Evolutionary conservation across 257 asterid genomes (phyloP).

Genomic region (Voacanga thouarsii): DNA sequence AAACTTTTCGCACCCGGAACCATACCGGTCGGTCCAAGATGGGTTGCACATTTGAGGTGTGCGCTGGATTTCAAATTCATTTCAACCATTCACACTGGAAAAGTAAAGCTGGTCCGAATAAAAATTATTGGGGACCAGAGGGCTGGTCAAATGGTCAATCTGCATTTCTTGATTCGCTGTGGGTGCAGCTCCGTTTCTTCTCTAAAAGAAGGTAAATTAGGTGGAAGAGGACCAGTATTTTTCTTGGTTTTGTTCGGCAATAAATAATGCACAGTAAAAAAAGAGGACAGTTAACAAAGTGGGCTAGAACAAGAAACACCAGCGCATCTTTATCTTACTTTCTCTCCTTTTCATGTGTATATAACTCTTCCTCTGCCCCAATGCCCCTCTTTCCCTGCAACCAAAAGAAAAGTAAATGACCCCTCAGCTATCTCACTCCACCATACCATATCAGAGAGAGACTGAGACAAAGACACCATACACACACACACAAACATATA

Average conservation of each 20-base stretch:
- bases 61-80: too few species aligned
- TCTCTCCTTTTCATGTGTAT: constrained; percentile 72
- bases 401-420: constrained; percentile 35
- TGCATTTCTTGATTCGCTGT: constrained; percentile 26
- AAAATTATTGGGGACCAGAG: background rate
- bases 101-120: too few species aligned
- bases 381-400: constrained; percentile 33
- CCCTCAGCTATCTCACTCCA: constrained; percentile 7
- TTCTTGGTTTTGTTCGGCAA: background rate
- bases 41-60: too few species aligned
- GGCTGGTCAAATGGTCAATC: constrained; percentile 30
- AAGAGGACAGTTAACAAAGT: constrained; percentile 27
- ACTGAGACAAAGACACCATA: background rate
- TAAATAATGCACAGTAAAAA: constrained; percentile 21
- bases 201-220: constrained; percentile 18
- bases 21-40: too few species aligned
- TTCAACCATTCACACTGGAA: too few species aligned
- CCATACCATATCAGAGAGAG: constrained; percentile 3
- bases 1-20: constrained; percentile 13
- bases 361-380: constrained; percentile 30
- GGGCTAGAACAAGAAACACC: constrained; percentile 37
- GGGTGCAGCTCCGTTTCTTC: constrained; percentile 14
- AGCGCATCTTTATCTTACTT: constrained; percentile 52
- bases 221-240: constrained; percentile 1
- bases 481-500: too few species aligned